A percentile compares a stretch with the other conserved stretches of the same genome.
Conservation (phyloP, 768 basidiomycete species). For the Tulasnella sp. region DNA sequence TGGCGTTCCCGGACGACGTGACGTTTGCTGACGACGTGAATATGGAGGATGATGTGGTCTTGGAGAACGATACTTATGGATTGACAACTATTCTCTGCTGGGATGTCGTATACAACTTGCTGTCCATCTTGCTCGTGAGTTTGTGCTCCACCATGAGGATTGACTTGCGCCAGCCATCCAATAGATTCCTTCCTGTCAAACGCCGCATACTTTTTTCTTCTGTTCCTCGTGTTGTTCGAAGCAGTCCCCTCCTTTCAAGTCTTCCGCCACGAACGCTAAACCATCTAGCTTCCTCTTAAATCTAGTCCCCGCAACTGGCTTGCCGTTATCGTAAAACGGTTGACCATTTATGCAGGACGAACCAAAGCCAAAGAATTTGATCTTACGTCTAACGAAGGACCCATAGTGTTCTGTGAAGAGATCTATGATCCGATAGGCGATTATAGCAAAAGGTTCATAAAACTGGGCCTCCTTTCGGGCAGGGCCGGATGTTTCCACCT, state of each 20-base stretch:
- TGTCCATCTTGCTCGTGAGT: neutral
- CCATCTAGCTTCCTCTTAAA: neutral
- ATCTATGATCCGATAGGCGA: neutral
- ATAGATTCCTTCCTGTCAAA: no score
- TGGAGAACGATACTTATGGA: no score
- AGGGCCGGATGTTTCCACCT: neutral
- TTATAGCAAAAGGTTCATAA: neutral
- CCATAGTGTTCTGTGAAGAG: neutral
- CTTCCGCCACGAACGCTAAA: neutral
- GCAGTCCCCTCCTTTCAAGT: neutral
- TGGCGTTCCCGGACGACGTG: no score
- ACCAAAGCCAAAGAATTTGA: neutral
- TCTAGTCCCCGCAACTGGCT: neutral
- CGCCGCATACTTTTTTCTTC: neutral
- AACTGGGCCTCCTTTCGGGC: neutral
- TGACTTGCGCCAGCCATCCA: no score
- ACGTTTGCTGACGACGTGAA: no score
- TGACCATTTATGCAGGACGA: neutral
- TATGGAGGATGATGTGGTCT: no score
- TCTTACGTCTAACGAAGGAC: neutral
- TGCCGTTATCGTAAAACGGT: neutral
- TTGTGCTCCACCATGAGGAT: neutral
- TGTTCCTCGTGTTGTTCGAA: neutral
- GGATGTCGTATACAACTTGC: neutral
- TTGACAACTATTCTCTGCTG: neutral